Evolutionary conservation across 2,329 filamentous ascomycete genomes (phyloP).

Genomic region (Grosmannia clavigera): DNA sequence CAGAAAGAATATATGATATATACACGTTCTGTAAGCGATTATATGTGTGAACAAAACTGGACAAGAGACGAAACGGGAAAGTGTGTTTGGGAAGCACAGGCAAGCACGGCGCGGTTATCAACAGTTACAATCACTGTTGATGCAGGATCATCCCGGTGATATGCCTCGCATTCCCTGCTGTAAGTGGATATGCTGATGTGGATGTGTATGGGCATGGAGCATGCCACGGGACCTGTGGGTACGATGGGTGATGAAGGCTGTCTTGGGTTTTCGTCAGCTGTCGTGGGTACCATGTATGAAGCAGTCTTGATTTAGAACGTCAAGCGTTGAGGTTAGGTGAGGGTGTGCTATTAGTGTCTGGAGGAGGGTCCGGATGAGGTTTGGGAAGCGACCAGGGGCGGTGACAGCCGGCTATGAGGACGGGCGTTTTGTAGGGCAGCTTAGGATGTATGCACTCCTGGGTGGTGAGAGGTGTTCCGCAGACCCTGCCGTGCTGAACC

Average conservation of each 20-base stretch:
- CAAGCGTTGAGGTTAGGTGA: neutral
- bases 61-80: neutral
- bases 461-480: neutral
- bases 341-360: neutral
- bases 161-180: neutral
- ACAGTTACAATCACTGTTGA: neutral
- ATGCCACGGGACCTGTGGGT: neutral
- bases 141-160: neutral
- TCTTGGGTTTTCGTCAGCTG: neutral
- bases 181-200: neutral
- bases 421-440: too few species aligned
- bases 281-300: neutral
- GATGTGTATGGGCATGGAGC: neutral
- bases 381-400: slow-evolving; percentile 1
- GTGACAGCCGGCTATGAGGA: neutral
- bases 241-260: neutral
- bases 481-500: neutral
- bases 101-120: neutral
- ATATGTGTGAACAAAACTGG: neutral
- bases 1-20: neutral
- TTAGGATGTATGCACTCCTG: neutral
- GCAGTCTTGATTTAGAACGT: neutral
- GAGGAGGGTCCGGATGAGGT: neutral
- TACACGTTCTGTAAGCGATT: neutral
- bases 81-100: neutral